phyloP scores from a whole-genome alignment of 2,329 filamentous ascomycete genomes.

The Ophiocordyceps unilateralis region DNA sequence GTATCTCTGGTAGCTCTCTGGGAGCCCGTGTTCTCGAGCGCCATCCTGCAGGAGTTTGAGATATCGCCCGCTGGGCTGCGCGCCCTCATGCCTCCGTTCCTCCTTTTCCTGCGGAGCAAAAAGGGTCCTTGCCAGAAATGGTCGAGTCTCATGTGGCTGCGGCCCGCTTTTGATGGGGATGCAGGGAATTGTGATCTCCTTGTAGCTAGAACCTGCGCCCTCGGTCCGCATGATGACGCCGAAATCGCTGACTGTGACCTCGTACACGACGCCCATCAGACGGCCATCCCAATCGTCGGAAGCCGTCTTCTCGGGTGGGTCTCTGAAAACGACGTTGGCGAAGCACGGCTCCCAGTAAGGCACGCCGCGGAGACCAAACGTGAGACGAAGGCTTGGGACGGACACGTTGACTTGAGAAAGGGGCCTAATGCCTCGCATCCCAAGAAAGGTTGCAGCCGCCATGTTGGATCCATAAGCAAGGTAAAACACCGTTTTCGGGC shows the following conservation, averaged over 20 bases:
- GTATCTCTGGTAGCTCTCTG: constrained; percentile 59
- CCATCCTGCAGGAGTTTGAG: constrained; percentile 64
- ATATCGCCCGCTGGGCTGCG: constrained; percentile 73
- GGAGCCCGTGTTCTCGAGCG: constrained; percentile 64
- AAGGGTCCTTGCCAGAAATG: constrained; percentile 75
- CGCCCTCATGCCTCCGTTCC: constrained; percentile 45
- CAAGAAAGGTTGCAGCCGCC: constrained; percentile 61
- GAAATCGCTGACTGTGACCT: constrained; percentile 73
- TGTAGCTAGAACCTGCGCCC: constrained; percentile 71
- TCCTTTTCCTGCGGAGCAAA: constrained; percentile 41
- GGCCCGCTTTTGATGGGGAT: constrained; percentile 50
- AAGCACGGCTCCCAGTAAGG: constrained; percentile 88
- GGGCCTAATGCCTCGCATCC: constrained; percentile 61
- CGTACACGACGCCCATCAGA: constrained; percentile 85
- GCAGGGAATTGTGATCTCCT: constrained; percentile 68
- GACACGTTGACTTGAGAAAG: constrained; percentile 67
- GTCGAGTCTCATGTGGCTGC: constrained; percentile 29
- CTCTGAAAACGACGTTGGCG: constrained; percentile 55
- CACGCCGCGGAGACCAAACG: constrained; percentile 71
- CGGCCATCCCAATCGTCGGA: constrained; percentile 51
- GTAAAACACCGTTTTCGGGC: constrained; percentile 47
- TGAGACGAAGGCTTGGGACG: constrained; percentile 60
- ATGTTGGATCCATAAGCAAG: constrained; percentile 90
- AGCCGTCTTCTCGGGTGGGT: constrained; percentile 23
- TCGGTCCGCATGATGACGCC: constrained; percentile 78